Evolutionary conservation across 768 basidiomycete genomes (phyloP).

Genomic region (Suillus luteus): DNA sequence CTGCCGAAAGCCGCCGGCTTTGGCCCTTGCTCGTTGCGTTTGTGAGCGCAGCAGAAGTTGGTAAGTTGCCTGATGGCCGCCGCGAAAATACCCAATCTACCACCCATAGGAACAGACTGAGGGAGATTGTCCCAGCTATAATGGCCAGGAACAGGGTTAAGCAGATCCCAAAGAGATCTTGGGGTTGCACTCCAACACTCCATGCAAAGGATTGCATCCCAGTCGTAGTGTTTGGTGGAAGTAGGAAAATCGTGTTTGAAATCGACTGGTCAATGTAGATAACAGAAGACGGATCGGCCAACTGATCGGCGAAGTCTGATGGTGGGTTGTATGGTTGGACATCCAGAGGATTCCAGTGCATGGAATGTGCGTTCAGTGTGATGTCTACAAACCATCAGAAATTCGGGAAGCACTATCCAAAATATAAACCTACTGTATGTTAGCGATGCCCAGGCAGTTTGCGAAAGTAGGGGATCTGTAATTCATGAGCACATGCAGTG

Average conservation of each 20-base stretch:
- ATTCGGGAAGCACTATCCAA: constrained; percentile 17
- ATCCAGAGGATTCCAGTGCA: constrained; percentile 70
- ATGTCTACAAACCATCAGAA: constrained; percentile 54
- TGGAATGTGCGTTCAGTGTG: constrained; percentile 57
- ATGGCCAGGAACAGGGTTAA: constrained; percentile 83
- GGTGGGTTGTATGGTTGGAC: constrained; percentile 64
- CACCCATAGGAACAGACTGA: constrained; percentile 74
- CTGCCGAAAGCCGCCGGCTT: constrained; percentile 43
- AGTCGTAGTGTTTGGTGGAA: constrained; percentile 54
- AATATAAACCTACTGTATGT: constrained; percentile 57
- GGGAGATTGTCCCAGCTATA: constrained; percentile 64
- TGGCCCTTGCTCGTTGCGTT: constrained; percentile 25
- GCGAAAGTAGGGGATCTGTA: constrained; percentile 85
- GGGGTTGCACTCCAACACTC: constrained; percentile 77
- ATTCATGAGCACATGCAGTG: background rate
- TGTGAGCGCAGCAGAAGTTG: constrained; percentile 22
- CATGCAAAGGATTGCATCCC: constrained; percentile 87
- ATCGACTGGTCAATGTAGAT: constrained; percentile 71
- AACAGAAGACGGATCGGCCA: constrained; percentile 68
- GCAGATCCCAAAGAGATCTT: constrained; percentile 82
- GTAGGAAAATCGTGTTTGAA: constrained; percentile 74
- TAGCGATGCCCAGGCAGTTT: constrained; percentile 87
- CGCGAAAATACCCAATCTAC: constrained; percentile 56
- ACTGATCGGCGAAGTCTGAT: constrained; percentile 69
- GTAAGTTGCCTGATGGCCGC: constrained; percentile 22